These are phyloP conservation scores for Phytophthora pisi DNA, from an alignment of 352 stramenopile species.

Conservation along the genomic window DNA sequence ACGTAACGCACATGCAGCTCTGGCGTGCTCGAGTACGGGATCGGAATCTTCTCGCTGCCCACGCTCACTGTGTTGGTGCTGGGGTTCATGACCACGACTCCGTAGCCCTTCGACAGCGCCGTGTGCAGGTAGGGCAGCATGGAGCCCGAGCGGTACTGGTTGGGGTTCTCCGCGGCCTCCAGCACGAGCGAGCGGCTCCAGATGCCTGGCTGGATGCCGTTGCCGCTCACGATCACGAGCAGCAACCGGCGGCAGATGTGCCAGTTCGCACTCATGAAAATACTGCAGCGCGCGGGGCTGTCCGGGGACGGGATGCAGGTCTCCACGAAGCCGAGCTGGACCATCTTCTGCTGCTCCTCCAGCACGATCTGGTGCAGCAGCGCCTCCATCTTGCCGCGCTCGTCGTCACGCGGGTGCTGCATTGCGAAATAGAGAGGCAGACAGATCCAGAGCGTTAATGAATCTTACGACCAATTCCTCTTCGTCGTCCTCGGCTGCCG, in stretches of 20 bases:
- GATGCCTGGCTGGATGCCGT: conserved; percentile 86
- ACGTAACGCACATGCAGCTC: conserved; percentile 84
- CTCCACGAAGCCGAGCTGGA: conserved; percentile 83
- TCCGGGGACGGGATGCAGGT: conserved; percentile 79
- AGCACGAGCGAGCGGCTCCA: conserved; percentile 87
- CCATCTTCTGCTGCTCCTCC: conserved; percentile 87
- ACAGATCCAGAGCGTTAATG: background rate
- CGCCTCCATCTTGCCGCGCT: conserved; percentile 75
- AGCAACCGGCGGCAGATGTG: conserved; percentile 77
- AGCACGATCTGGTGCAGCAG: conserved; percentile 86
- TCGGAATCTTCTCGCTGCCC: conserved; percentile 75
- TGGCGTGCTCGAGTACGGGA: conserved; percentile 76
- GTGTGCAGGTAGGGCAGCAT: conserved; percentile 86
- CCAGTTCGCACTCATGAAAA: conserved; percentile 88
- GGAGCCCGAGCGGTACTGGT: conserved; percentile 84
- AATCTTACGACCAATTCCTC: background rate
- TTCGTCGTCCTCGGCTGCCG: background rate
- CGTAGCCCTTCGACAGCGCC: conserved; percentile 80
- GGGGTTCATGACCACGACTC: conserved; percentile 82
- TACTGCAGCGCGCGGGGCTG: conserved; percentile 66
- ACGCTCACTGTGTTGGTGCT: conserved; percentile 79
- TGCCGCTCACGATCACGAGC: conserved; percentile 81
- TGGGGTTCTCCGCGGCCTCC: conserved; percentile 64
- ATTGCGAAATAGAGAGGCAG: background rate
- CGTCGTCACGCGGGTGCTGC: conserved; percentile 40